Evolutionary conservation across 495 filamentous ascomycete genomes (phyloP).

Genomic region (Penicilliopsis zonata): DNA sequence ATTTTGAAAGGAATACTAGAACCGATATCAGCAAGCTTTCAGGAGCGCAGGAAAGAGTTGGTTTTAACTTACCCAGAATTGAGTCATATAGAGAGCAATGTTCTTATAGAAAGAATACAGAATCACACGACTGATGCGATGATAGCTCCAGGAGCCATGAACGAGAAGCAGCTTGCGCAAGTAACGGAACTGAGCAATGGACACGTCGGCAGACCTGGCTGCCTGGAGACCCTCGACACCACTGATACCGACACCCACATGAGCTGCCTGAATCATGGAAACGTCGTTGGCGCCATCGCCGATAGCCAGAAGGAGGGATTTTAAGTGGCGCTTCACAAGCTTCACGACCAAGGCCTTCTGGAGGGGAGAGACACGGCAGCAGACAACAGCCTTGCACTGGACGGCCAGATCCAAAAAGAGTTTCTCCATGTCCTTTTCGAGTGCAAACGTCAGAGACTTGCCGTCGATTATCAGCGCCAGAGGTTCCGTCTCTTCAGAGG

Average conservation of each 20-base stretch:
- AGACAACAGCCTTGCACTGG: conserved; percentile 96
- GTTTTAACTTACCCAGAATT: conserved; percentile 75
- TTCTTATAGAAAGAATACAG: conserved; percentile 99
- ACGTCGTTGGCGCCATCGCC: conserved; percentile 98
- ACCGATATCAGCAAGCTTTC: conserved; percentile 19
- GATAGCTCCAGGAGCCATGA: conserved; percentile 95
- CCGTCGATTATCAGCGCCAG: conserved; percentile 96
- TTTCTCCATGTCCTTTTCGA: conserved; percentile 92
- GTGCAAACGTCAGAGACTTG: conserved; percentile 82
- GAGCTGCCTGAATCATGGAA: conserved; percentile 98
- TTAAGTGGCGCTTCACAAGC: conserved; percentile 91
- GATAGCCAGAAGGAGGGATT: conserved; percentile 86
- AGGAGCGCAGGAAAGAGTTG: conserved; percentile 1
- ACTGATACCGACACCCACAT: conserved; percentile 96
- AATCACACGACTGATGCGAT: conserved; percentile 91
- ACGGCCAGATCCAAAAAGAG: conserved; percentile 87
- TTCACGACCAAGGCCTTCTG: conserved; percentile 98
- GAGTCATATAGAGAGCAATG: conserved; percentile 95
- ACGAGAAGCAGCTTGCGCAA: conserved; percentile 91
- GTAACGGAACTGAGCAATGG: conserved; percentile 94
- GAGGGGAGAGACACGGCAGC: conserved; percentile 97
- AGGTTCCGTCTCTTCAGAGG: conserved; percentile 68
- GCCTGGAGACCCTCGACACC: conserved; percentile 98
- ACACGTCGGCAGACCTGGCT: conserved; percentile 88
- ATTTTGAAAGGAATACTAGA: conserved; percentile 91